A percentile compares a stretch with the other conserved stretches of the same genome.
These are phyloP conservation scores for Daldinia eschscholtzii DNA, from an alignment of 2,329 filamentous ascomycete species.

Conservation along the genomic window DNA sequence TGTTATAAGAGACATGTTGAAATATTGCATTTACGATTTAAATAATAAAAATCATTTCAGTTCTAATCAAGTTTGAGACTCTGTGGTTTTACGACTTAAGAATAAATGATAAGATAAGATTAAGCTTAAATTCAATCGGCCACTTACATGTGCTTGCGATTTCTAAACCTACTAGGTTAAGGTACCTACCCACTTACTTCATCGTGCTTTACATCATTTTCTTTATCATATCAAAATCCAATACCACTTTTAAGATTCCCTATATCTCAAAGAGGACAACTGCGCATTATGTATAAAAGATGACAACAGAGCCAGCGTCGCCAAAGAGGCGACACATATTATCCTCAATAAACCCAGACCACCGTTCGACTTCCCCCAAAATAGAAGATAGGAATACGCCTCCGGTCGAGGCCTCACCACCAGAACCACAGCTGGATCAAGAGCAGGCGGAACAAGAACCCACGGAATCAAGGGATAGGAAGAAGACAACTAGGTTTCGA, in stretches of 20 bases:
- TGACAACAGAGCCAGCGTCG: conserved; percentile 50
- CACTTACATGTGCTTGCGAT: conserved; percentile 2
- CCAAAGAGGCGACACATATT: conserved; percentile 53
- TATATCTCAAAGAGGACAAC: neutral
- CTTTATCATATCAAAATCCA: conserved; percentile 1
- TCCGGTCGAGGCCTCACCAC: conserved; percentile 29
- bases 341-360: conserved; percentile 52
- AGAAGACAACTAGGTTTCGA: conserved; percentile 55
- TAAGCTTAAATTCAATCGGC: neutral
- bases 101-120: conserved; percentile 2
- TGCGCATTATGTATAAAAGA: conserved; percentile 45
- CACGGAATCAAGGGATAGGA: conserved; percentile 33
- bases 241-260: neutral
- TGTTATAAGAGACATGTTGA: conserved; percentile 1
- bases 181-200: conserved; percentile 4
- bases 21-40: neutral
- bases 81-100: neutral
- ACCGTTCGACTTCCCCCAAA: conserved; percentile 40
- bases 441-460: conserved; percentile 32
- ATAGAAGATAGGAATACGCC: conserved; percentile 20
- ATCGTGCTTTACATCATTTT: conserved; percentile 9
- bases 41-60: neutral
- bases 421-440: conserved; percentile 31
- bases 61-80: neutral
- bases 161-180: conserved; percentile 4